Evolutionary conservation across 306 rosid species (phyloP).

Genomic region (Cicer yamashitae): DNA sequence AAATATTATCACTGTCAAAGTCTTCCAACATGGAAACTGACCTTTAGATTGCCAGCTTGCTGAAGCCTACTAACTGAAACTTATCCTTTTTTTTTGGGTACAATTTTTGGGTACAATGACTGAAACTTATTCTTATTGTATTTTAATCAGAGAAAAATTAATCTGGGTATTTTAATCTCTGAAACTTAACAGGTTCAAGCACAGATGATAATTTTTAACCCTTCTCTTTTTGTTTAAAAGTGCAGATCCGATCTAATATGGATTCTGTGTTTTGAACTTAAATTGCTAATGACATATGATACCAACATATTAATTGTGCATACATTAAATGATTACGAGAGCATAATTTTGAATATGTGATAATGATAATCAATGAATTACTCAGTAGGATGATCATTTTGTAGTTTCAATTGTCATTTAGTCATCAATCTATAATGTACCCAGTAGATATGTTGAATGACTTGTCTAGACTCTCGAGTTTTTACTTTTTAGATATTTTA

Average conservation of each 20-base stretch:
- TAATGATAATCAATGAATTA: not conserved
- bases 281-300: not conserved
- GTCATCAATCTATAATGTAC: constrained; percentile 3
- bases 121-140: constrained; percentile 7
- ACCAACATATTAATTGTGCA: not conserved
- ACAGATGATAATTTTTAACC: constrained; percentile 3
- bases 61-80: constrained; percentile 18
- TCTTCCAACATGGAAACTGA: constrained; percentile 9
- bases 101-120: too few relatives aligned
- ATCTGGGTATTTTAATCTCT: constrained; percentile 8
- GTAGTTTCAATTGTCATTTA: constrained; percentile 29
- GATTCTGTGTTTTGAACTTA: constrained; percentile 24
- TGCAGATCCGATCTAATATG: constrained; percentile 15
- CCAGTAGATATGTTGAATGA: not conserved
- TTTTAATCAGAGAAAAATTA: constrained; percentile 6
- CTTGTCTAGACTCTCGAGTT: not conserved
- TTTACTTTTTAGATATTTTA: not conserved
- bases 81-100: not conserved
- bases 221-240: not conserved
- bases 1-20: not conserved
- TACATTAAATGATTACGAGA: not conserved
- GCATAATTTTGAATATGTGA: not conserved
- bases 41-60: constrained; percentile 22
- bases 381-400: constrained; percentile 25
- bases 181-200: constrained; percentile 8